These are phyloP conservation scores for Pichia sp. DNA, from an alignment of 1,139 yeast species.

Conservation along the genomic window DNA sequence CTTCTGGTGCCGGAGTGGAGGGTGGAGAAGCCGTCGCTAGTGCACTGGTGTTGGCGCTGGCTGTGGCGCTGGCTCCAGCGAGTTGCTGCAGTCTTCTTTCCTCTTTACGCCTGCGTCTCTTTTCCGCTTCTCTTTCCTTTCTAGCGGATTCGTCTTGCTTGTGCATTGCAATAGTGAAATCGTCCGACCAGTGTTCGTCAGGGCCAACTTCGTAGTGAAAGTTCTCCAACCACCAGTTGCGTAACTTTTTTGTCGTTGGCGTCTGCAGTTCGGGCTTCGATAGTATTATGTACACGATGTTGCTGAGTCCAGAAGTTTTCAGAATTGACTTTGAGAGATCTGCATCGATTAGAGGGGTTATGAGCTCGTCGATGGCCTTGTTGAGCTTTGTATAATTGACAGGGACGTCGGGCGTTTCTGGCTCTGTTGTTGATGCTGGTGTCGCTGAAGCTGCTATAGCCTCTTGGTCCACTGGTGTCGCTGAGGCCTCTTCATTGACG, in stretches of 20 bases:
- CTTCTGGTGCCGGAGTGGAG: neutral
- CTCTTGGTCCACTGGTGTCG: neutral
- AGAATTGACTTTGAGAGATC: constrained; percentile 23
- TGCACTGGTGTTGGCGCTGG: neutral
- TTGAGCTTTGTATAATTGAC: constrained; percentile 15
- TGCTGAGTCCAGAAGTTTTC: constrained; percentile 25
- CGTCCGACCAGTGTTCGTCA: constrained; percentile 23
- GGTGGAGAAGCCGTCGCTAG: too few relatives aligned
- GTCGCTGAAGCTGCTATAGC: constrained; percentile 2
- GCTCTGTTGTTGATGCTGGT: neutral
- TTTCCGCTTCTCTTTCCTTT: constrained; percentile 12
- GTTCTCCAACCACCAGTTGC: constrained; percentile 19
- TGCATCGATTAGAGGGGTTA: constrained; percentile 16
- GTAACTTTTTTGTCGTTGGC: constrained; percentile 16
- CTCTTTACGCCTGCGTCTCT: constrained; percentile 13
- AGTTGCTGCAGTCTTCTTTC: constrained; percentile 6
- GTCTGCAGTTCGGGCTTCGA: constrained; percentile 29
- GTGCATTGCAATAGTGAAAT: constrained; percentile 18
- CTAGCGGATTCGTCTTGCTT: constrained; percentile 15
- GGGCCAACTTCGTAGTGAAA: constrained; percentile 21
- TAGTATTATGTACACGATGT: constrained; percentile 25
- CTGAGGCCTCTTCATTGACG: neutral
- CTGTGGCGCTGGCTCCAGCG: constrained; percentile 1
- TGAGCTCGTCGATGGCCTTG: constrained; percentile 18
- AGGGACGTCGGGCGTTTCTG: constrained; percentile 1